Evolutionary conservation across 495 filamentous ascomycete genomes (phyloP).

Genomic region (Endocarpon pusillum): DNA sequence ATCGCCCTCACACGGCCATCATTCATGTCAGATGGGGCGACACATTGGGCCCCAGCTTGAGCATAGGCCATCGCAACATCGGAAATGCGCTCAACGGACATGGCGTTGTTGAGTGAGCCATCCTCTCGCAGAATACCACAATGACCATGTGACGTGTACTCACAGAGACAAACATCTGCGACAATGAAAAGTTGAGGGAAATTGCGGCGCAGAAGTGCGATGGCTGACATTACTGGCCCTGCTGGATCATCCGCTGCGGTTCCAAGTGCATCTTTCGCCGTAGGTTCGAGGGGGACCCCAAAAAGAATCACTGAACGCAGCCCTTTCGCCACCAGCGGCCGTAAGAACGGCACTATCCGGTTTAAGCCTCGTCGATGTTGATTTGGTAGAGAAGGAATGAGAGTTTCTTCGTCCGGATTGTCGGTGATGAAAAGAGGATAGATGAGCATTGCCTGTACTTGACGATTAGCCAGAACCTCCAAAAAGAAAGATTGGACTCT

Average conservation of each 20-base stretch:
- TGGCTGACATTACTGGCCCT: constrained; percentile 76
- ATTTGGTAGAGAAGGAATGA: constrained; percentile 76
- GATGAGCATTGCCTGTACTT: constrained; percentile 77
- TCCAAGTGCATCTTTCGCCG: constrained; percentile 76
- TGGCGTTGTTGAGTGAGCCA: constrained; percentile 75
- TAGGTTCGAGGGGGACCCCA: constrained; percentile 67
- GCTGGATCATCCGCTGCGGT: constrained; percentile 86
- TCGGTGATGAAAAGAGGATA: constrained; percentile 95
- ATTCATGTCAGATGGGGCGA: constrained; percentile 97
- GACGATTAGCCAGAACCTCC: constrained; percentile 1
- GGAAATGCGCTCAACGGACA: constrained; percentile 82
- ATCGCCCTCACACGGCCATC: constrained; percentile 92
- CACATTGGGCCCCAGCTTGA: constrained; percentile 83
- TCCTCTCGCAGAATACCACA: constrained; percentile 90
- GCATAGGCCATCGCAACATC: constrained; percentile 91
- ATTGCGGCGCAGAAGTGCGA: constrained; percentile 59
- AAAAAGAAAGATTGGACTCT: constrained; percentile 5
- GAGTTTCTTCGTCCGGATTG: constrained; percentile 75
- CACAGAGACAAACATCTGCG: constrained; percentile 89
- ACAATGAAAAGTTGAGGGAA: constrained; percentile 85
- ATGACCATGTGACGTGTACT: constrained; percentile 97
- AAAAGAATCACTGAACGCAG: constrained; percentile 88
- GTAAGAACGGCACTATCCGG: constrained; percentile 65
- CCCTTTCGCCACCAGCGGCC: constrained; percentile 73
- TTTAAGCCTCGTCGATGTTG: constrained; percentile 80